These are phyloP conservation scores for Aleurites moluccanus DNA, from an alignment of 441 rosid genomes.

Conservation along the genomic window DNA sequence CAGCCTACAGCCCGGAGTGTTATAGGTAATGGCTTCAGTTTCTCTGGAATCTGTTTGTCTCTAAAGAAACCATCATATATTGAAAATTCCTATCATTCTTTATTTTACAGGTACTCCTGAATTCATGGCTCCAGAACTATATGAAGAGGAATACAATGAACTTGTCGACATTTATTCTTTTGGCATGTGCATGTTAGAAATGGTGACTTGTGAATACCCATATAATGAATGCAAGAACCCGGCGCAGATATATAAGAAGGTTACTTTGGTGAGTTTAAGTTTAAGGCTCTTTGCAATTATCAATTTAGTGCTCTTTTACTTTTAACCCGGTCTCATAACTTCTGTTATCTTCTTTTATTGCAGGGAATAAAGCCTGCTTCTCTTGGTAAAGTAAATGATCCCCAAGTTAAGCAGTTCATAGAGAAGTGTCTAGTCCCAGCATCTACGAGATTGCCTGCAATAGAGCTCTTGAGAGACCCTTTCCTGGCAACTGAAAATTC, in stretches of 20 bases:
- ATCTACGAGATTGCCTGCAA: slow-evolving; percentile 57
- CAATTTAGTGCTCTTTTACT: not conserved
- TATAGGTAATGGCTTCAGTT: slow-evolving; percentile 46
- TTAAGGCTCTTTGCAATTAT: slow-evolving; percentile 5
- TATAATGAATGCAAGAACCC: slow-evolving; percentile 76
- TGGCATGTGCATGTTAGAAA: slow-evolving; percentile 86
- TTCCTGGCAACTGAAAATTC: slow-evolving; percentile 55
- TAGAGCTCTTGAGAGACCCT: slow-evolving; percentile 68
- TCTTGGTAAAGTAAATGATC: slow-evolving; percentile 67
- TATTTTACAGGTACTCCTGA: slow-evolving; percentile 67
- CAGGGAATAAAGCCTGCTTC: slow-evolving; percentile 83
- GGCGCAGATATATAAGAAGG: slow-evolving; percentile 84
- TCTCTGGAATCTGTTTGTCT: slow-evolving; percentile 11
- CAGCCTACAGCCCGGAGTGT: slow-evolving; percentile 82
- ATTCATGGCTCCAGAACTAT: slow-evolving; percentile 93
- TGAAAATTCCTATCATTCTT: slow-evolving; percentile 11
- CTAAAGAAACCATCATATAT: not conserved
- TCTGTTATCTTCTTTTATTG: slow-evolving; percentile 16
- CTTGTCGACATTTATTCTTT: slow-evolving; percentile 84
- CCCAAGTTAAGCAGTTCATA: slow-evolving; percentile 66
- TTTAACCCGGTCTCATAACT: not conserved
- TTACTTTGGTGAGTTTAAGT: slow-evolving; percentile 51
- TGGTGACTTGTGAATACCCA: slow-evolving; percentile 81
- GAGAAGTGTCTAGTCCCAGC: slow-evolving; percentile 89
- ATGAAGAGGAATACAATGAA: slow-evolving; percentile 83